Evolutionary conservation across 306 rosid species (phyloP).

Genomic region (Cicer arietinum): DNA sequence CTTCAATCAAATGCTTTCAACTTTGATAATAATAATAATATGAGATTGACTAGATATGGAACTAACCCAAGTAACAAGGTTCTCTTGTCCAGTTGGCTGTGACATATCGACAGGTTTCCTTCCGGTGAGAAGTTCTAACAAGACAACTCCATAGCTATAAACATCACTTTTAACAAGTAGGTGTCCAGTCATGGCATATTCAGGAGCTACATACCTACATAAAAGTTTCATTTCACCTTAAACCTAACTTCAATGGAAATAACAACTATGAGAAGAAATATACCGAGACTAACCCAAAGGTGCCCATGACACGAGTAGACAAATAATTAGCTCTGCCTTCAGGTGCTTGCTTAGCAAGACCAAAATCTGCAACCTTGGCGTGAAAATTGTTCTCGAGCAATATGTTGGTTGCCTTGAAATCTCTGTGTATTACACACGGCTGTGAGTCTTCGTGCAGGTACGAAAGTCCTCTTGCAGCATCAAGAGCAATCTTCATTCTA

Average conservation of each 20-base stretch:
- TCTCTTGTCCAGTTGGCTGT: conserved; percentile 92
- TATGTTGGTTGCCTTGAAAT: conserved; percentile 97
- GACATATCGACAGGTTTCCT: conserved; percentile 98
- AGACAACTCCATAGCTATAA: conserved; percentile 96
- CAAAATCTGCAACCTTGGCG: conserved; percentile 98
- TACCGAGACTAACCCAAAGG: conserved; percentile 82
- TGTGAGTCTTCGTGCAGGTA: conserved; percentile 98
- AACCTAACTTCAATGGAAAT: conserved; percentile 24
- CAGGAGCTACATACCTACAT: conserved; percentile 94
- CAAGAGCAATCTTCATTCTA: conserved; percentile 97
- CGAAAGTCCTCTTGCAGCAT: conserved; percentile 97
- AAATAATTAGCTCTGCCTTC: conserved; percentile 92
- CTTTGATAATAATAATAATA: conserved; percentile 13
- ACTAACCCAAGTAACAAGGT: conserved; percentile 97
- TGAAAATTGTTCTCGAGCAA: conserved; percentile 87
- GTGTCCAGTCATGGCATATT: conserved; percentile 99
- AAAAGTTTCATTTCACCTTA: conserved; percentile 44
- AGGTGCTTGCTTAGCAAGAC: conserved; percentile 97
- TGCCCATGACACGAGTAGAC: conserved; percentile 99
- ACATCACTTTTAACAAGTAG: conserved; percentile 98
- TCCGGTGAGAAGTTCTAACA: conserved; percentile 89
- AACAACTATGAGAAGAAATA: conserved; percentile 32
- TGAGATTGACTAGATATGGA: conserved; percentile 29
- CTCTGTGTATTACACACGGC: conserved; percentile 96
- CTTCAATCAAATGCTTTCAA: conserved; percentile 34